Evolutionary conservation across 2,329 filamentous ascomycete species (phyloP), one percentile per base, ranked within the genome.

Genomic region (Akanthomyces dipterigenus): DNA sequence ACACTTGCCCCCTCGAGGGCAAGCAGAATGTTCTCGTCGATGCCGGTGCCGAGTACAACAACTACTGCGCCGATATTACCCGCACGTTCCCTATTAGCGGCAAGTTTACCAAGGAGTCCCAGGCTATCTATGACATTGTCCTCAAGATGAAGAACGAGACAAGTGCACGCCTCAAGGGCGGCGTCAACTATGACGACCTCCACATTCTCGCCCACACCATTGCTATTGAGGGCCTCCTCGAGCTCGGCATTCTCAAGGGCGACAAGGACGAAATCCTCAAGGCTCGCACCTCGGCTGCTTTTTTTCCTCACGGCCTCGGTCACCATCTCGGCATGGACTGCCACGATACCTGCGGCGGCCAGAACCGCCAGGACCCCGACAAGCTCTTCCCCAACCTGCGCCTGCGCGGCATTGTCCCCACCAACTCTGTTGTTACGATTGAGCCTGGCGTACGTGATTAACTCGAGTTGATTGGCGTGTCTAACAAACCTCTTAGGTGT

Each of bases 251-350:
- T 51, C 76, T 97, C 43, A 83, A 83, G 70, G 80, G 85, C 11
- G 78, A 84, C 64, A 82, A 82, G 61, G 82, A 88, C 20, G 91
- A 91, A 67, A 89, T 97, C 26, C 83, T 96, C 63, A 82, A 86
- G 66, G 85, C 84, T 48, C 82, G 92, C 60, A 90, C 91, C n/a
- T 93, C 89, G 69, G 86, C 89, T 26, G 93, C 92, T 1, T 97
- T 97, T 78, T 90, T 96, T 70, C 93, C 93, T 1, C 93, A 97
- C 72, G 93, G 93, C 0, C 78, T 97, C 1, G 93, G 93, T 0
- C 93, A 97, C 74, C 93, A 96, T 72, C 79, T 97, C 11, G 93
- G 93, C 64, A 88, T 97, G 82, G 93, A 97, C 72, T 96, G 92
- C 2, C 93, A 97, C 72, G 93, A 97, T 70, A 89, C 87, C 0